Evolutionary conservation across 257 asterid genomes (phyloP).

Genomic region (Penstemon davidsonii): DNA sequence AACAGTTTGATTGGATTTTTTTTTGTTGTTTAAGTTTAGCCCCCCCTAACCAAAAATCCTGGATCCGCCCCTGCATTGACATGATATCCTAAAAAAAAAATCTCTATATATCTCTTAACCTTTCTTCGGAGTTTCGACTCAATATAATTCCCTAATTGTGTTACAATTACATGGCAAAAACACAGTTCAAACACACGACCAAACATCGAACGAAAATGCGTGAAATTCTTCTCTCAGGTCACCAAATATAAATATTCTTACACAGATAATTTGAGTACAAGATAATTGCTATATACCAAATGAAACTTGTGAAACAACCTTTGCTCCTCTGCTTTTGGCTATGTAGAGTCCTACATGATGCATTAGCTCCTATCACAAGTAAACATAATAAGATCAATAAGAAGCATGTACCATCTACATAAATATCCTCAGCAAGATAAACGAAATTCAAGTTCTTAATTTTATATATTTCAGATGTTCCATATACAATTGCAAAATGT

Average conservation of each 20-base stretch:
- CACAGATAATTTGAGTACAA: slow-evolving; percentile 11
- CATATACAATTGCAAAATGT: too few species aligned
- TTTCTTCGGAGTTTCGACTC: too few species aligned
- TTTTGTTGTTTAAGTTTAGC: too few species aligned
- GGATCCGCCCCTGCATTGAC: too few species aligned
- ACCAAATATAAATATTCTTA: background rate
- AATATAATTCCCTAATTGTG: too few species aligned
- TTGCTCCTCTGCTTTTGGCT: slow-evolving; percentile 90
- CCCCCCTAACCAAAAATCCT: too few species aligned
- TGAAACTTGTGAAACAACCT: slow-evolving; percentile 61
- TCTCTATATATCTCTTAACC: too few species aligned
- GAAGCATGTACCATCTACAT: slow-evolving; percentile 5
- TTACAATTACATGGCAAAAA: background rate
- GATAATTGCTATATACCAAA: slow-evolving; percentile 31
- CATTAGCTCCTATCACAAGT: slow-evolving; percentile 58
- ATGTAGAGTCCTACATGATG: slow-evolving; percentile 87
- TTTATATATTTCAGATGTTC: background rate
- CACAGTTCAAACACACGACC: slow-evolving; percentile 19
- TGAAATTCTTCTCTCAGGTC: background rate
- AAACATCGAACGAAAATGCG: background rate
- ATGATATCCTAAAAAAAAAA: too few species aligned
- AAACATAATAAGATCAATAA: slow-evolving; percentile 17
- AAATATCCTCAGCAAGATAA: background rate
- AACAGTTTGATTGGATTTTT: too few species aligned
- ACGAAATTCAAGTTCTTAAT: background rate